Conservation (phyloP, 2,329 filamentous ascomycete species). For the Sporothrix protearum region DNA sequence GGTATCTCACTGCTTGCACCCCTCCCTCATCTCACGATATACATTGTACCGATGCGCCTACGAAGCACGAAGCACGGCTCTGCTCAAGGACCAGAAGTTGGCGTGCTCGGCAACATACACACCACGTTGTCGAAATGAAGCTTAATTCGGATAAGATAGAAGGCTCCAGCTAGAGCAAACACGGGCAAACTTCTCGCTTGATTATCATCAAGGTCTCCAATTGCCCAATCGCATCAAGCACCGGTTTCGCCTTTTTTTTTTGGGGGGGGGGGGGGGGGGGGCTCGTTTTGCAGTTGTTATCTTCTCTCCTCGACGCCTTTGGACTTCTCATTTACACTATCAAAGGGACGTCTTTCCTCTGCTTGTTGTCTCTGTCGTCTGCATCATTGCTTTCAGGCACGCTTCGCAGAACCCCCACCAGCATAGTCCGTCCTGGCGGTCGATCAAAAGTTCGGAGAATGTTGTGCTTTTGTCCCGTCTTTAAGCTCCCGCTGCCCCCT, state of each 20-base stretch:
- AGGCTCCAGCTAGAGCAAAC: not conserved
- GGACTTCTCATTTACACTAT: not conserved
- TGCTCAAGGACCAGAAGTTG: not conserved
- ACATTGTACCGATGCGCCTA: not conserved
- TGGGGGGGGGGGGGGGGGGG: too few relatives aligned
- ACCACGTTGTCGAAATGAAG: too few relatives aligned
- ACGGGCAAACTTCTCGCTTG: not conserved
- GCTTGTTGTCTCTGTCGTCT: not conserved
- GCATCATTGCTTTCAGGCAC: not conserved
- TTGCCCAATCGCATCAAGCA: not conserved
- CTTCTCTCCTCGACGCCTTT: not conserved
- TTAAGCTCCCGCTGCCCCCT: not conserved
- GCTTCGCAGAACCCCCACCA: not conserved
- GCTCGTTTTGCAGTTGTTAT: not conserved
- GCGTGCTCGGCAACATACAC: not conserved
- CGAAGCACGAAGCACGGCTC: conserved; percentile 8
- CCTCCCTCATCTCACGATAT: not conserved
- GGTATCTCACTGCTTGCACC: not conserved
- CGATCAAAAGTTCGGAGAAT: not conserved
- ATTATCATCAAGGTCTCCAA: not conserved
- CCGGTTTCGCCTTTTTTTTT: not conserved
- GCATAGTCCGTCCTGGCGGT: not conserved
- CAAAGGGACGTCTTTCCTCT: not conserved
- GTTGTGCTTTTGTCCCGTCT: not conserved
- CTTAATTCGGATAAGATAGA: too few relatives aligned